A percentile compares a stretch with the other conserved stretches of the same genome.
Evolutionary conservation across 495 filamentous ascomycete genomes (phyloP).

Genomic region (Viridothelium virens): DNA sequence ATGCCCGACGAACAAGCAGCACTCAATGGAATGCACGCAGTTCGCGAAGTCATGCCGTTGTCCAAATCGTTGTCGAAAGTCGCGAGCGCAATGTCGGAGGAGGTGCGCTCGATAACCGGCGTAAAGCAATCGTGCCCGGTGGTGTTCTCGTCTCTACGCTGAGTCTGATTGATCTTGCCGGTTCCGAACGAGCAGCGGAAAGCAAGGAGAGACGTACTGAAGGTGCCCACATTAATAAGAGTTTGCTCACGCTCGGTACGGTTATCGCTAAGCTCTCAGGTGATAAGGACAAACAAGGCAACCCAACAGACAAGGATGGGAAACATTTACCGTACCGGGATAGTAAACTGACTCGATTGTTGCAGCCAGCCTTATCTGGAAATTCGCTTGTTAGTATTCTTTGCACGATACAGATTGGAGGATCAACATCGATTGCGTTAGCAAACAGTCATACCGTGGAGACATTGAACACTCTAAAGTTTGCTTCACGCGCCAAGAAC

Average conservation of each 20-base stretch:
- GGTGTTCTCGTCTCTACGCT: constrained; percentile 93
- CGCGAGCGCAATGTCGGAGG: constrained; percentile 64
- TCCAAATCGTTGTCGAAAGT: constrained; percentile 97
- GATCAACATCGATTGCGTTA: constrained; percentile 44
- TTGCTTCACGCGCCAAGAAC: constrained; percentile 92
- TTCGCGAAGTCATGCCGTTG: constrained; percentile 94
- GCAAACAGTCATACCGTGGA: constrained; percentile 66
- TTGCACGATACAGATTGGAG: constrained; percentile 78
- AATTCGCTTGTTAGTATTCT: constrained; percentile 94
- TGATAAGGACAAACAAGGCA: constrained; percentile 66
- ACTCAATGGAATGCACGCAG: constrained; percentile 95
- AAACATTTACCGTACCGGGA: constrained; percentile 94
- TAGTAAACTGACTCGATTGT: constrained; percentile 87
- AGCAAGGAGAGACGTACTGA: constrained; percentile 90
- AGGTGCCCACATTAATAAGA: constrained; percentile 97
- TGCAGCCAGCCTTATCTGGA: constrained; percentile 89
- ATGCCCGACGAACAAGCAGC: constrained; percentile 78
- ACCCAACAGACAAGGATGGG: constrained; percentile 43
- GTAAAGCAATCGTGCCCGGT: constrained; percentile 64
- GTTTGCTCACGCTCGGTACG: constrained; percentile 85
- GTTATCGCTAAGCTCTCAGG: constrained; percentile 85
- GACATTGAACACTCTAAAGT: constrained; percentile 93
- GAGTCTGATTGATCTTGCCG: constrained; percentile 91
- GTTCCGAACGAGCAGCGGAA: constrained; percentile 91
- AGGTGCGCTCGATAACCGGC: constrained; percentile 43